Base-by-base conservation (phyloP, 2,329 filamentous ascomycete species). In the Penicillium sp. region DNA sequence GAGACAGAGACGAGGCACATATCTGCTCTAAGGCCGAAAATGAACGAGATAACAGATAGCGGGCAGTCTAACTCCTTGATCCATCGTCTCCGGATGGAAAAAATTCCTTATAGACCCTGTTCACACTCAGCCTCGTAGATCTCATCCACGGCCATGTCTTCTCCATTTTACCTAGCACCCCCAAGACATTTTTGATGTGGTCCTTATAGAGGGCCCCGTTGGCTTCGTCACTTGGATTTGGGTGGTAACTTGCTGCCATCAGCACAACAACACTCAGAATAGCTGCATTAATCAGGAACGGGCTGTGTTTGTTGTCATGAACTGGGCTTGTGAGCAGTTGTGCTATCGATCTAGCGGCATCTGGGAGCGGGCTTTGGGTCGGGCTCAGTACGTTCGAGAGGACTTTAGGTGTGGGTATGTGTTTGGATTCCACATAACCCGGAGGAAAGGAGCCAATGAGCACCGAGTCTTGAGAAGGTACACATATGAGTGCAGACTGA, bases 11-110 rank as follows among this genome's bases (percentile, higher is more conserved):
- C n/a, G 30, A 91, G 80, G 61, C 90, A 81, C 62, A 91, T 88
- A 1, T 84, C 71, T 11, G 76, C 74, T 47, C 66, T 66, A 21
- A 7, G 24, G 30, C 8, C 8, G 28, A 9, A 33, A n/a, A n/a
- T n/a, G n/a, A n/a, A n/a, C n/a, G n/a, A n/a, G n/a, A n/a, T n/a
- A n/a, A n/a, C n/a, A n/a, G n/a, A n/a, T n/a, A n/a, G n/a, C n/a
- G n/a, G n/a, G n/a, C n/a, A n/a, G n/a, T n/a, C n/a, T n/a, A n/a
- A n/a, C n/a, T n/a, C n/a, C n/a, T n/a, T n/a, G n/a, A n/a, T n/a
- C n/a, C n/a, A n/a, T n/a, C 30, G 30, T 35, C 28, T 35, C 12
- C n/a, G n/a, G n/a, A 16, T 35, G 5, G 5, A 16, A 35, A 16
- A 3, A 35, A 16, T 14, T 16, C 9, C 30, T 35, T 35, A 35